A percentile compares a stretch with the other conserved stretches of the same genome.
phyloP scores from a whole-genome alignment of 2,329 filamentous ascomycete genomes.

The Fusarium bactridioides region DNA sequence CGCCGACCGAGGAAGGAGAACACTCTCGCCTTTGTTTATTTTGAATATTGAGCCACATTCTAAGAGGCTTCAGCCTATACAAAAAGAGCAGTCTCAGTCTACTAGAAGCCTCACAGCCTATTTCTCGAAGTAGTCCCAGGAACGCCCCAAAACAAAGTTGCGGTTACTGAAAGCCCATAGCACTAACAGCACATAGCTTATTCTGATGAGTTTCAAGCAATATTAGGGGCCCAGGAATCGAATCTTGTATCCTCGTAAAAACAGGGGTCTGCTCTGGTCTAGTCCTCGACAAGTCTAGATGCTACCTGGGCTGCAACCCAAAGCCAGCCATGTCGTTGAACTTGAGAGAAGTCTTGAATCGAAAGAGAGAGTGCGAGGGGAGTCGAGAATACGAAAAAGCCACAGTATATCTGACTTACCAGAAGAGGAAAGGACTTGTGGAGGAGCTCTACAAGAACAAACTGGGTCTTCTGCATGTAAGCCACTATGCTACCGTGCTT shows the following conservation, averaged over 20 bases:
- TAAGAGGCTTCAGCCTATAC: not conserved
- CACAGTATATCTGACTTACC: not conserved
- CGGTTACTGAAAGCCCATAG: constrained; percentile 11
- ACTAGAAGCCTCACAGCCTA: not conserved
- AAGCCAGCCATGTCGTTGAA: not conserved
- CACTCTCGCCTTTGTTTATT: not conserved
- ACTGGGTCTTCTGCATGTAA: not conserved
- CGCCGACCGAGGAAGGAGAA: not conserved
- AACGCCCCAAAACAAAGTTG: constrained; percentile 22
- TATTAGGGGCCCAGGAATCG: not conserved
- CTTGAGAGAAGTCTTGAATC: not conserved
- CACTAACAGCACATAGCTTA: constrained; percentile 12
- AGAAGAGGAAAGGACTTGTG: not conserved
- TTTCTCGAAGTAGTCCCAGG: not conserved
- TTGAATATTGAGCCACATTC: not conserved
- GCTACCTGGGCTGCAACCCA: constrained; percentile 5
- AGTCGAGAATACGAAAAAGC: constrained; percentile 19
- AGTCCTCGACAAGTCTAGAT: not conserved
- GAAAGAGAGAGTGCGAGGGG: not conserved
- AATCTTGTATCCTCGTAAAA: not conserved
- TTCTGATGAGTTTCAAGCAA: not conserved
- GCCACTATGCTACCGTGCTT: not conserved
- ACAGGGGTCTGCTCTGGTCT: not conserved
- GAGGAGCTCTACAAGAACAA: not conserved
- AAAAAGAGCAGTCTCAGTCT: not conserved